Evolutionary conservation across 192 early-diverging fungal species (phyloP), one percentile per base, ranked within the genome.

Genomic region (Oehlia diaphana): DNA sequence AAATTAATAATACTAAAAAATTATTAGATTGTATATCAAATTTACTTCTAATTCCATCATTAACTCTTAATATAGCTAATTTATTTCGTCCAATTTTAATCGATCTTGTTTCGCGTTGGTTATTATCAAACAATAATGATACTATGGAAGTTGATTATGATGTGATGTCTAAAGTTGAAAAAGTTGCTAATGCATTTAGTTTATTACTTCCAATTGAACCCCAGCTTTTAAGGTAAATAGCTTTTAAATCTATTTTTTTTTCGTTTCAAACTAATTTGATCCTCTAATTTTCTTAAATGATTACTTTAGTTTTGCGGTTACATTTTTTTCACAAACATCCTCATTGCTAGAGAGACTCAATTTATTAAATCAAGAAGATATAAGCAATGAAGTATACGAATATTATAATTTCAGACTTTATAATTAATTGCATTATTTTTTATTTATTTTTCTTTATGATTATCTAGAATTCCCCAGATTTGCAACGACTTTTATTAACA

Each of bases 81-180:
- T 79, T 87, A 10, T 92, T 91, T 79, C 84, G 96, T 23, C 93
- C 95, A 3, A 80, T 98, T 16, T 85, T 95, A 9, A 86, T 96
- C 31, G 96, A 98, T 74, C 86, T 98, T 39, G 88, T 90, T 0
- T 92, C 92, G 19, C 90, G 96, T 64, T 95, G 94, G 94, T 87
- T 87, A 84, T 77, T 33, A 42, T 77, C 53, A 35, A 47, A 70
- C 72, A 39, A 39, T 71, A 80, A 63, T 72, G 73, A 72, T 28
- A 74, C 13, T 39, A 72, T 76, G 16, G 64, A 76, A 47, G 64
- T 65, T 37, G 84, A 81, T 64, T 65, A 85, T 26, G 72, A 85
- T 73, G 49, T 76, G 53, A 78, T 88, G 80, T 84, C 88, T 80
- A 79, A 79, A 77, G 23, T 74, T 39, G 77, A 79, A 79, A 64